Base-by-base conservation (phyloP, 441 rosid species). In the Gossypium schwendimanii region DNA sequence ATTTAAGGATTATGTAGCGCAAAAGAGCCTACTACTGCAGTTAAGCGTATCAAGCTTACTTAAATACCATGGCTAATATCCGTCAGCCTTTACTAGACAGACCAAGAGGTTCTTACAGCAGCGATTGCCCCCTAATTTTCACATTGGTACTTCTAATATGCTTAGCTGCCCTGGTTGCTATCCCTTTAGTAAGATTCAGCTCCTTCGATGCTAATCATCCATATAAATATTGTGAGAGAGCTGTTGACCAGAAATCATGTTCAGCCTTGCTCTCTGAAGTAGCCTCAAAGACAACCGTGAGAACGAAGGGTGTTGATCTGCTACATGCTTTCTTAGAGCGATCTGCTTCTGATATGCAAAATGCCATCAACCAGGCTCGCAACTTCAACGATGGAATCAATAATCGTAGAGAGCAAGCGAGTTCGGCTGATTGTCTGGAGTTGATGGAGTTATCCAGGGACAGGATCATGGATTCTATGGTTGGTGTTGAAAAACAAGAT, bases 381-480 rank as follows among this genome's bases (percentile, higher is more conserved):
- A 55, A 67, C 33, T 62, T 72, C 26, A 71, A 59, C 74, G 24
- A 8, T 45, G 70, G 75, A 68, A 78, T 83, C 68, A 88, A 85
- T 55, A 81, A 75, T 69, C 81, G 73, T 7, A 74, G 74, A 44
- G 87, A 86, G 41, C 76, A 81, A 71, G 85, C 74, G 7, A 82
- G 78, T 39, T 52, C 89, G 62, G 75, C 31, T 5, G 95, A 89
- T 65, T 88, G 93, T 45, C 57, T 80, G 58, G 86, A 82, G 76
- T 72, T 91, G 78, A 78, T 89, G 89, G 93, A 87, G 12, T 70
- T 79, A 47, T 88, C 97, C 24, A 60, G 68, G 55, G 86, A 86
- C 6, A 82, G 92, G 72, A 75, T 86, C 73, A n/a, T 52, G 21
- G 79, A 75, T 66, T 82, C 92, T 4, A 70, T 82, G 17, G 73